Percentiles rank a stretch among this genome's conserved stretches.
Conservation (phyloP, 2,329 filamentous ascomycete species). For the Dactylellina parvicollis region DNA sequence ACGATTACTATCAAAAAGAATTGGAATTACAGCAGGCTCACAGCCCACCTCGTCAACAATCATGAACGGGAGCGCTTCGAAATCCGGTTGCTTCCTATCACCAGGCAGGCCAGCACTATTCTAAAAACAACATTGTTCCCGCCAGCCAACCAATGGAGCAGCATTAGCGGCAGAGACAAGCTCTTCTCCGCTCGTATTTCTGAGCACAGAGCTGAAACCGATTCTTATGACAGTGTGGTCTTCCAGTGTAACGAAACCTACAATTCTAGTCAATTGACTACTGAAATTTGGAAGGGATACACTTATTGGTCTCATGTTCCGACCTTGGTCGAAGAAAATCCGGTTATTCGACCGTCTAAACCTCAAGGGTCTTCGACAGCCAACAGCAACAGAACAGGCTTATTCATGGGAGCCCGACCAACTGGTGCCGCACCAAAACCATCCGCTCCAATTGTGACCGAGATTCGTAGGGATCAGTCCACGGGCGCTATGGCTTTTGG, state of each 20-base stretch:
- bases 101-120: conserved; percentile 31
- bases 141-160: conserved; percentile 37
- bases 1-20: neutral
- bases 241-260: conserved; percentile 37
- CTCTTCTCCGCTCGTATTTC: conserved; percentile 34
- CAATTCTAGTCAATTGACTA: conserved; percentile 16
- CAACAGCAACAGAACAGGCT: neutral
- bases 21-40: conserved; percentile 31
- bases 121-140: conserved; percentile 43
- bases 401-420: conserved; percentile 5
- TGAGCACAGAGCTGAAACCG: conserved; percentile 24
- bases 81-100: conserved; percentile 24
- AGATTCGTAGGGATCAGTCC: neutral
- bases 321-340: neutral
- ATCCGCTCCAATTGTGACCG: neutral
- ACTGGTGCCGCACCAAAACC: neutral
- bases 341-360: neutral
- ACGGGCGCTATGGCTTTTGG: conserved; percentile 10
- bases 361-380: neutral
- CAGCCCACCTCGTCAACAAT: conserved; percentile 43
- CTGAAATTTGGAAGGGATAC: conserved; percentile 43
- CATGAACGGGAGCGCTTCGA: conserved; percentile 41
- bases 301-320: conserved; percentile 1
- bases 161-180: conserved; percentile 31
- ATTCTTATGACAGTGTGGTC: conserved; percentile 36